These are phyloP conservation scores for Eimeria brunetti DNA, from an alignment of 169 alveolate genomes.

Conservation along the genomic window DNA sequence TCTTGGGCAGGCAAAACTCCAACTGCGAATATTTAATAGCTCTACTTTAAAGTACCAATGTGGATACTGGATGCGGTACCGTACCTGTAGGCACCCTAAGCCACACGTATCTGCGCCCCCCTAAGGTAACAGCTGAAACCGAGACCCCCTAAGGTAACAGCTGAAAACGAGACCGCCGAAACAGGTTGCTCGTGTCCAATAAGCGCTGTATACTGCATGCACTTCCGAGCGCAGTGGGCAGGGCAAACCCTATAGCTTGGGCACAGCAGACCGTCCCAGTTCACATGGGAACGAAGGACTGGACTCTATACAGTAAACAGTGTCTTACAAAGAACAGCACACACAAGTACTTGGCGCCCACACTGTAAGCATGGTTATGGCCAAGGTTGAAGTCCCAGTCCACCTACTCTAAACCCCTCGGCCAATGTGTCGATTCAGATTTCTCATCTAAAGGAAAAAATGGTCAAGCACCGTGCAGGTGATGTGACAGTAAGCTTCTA, in stretches of 20 bases:
- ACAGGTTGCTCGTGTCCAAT: background rate
- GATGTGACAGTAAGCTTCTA: background rate
- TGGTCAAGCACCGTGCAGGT: background rate
- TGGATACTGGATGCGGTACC: background rate
- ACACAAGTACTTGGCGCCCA: background rate
- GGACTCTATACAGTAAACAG: background rate
- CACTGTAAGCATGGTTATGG: background rate
- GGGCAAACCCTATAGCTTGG: background rate
- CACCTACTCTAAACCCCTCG: background rate
- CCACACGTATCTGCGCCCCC: background rate
- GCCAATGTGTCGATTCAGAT: background rate
- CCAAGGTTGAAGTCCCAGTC: background rate
- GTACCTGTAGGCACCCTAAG: background rate
- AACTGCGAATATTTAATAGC: slow-evolving; percentile 11
- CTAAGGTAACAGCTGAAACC: background rate
- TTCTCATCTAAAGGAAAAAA: background rate
- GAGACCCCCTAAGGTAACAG: background rate
- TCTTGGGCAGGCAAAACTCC: background rate
- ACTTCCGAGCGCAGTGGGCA: background rate
- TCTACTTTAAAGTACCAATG: background rate
- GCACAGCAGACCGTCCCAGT: background rate
- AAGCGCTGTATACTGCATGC: slow-evolving; percentile 2
- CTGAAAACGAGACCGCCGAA: background rate
- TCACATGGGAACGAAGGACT: background rate
- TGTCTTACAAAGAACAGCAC: background rate